Base-by-base conservation (phyloP, 768 basidiomycete genomes). In the Pisolithus marmoratus region DNA sequence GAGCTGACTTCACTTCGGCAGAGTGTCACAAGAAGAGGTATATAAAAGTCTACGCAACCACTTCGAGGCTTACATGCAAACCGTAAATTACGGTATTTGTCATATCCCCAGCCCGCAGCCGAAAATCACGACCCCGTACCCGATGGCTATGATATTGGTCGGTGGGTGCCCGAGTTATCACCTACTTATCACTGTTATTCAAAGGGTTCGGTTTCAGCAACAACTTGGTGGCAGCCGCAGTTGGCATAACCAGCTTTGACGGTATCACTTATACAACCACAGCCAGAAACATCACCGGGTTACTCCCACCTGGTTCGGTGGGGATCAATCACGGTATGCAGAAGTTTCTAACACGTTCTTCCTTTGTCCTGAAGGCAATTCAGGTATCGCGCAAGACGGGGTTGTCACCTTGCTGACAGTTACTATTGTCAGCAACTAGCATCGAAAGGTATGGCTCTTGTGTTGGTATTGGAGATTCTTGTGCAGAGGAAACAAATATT, bases 311-410 rank as follows among this genome's bases (percentile, higher is more conserved):
- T 5, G 84, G 85, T 5, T 65, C 71, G 23, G 45, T 61, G 1
- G 80, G 83, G 3, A 57, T 81, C n/a, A 79, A 82, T 51, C 79
- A 79, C 31, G 77, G 80, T 81, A 50, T n/a, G 67, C 47, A 15
- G 5, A 24, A 11, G 23, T 19, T 23, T 14, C 17, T 38, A 23
- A 17, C 15, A 12, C 11, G 5, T 22, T 23, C 44, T 24, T 17
- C 42, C 24, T 19, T 22, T 12, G 36, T 9, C 22, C 23, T 27
- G n/a, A 34, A 52, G 51, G 57, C 14, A 48, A 54, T 19, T n/a
- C 15, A 82, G 83, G 71, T 26, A 86, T 84, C 48, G 75, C 83
- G 3, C 74, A 75, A 34, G 83, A 84, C 59, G 83, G 83, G 41
- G 70, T 77, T 31, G 76, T 79, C 15, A 74, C 74, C 1, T 58